Conservation (phyloP, 2,329 filamentous ascomycete species). For the Onygenales sp. region DNA sequence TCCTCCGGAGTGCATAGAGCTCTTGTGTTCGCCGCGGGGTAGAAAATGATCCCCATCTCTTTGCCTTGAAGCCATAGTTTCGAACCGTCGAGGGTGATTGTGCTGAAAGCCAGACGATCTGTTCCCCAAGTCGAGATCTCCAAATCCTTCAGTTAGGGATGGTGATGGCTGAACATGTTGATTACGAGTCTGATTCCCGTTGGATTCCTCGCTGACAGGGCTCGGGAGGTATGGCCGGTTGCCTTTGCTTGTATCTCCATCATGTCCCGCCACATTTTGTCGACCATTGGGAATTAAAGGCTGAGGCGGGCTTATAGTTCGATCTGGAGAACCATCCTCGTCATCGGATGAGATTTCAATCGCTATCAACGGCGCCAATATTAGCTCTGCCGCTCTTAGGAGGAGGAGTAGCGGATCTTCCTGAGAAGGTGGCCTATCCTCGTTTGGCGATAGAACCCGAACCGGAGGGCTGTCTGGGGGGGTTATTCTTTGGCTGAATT, state of each 20-base stretch:
- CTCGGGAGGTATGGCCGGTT: not conserved
- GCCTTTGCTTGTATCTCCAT: not conserved
- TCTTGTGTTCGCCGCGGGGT: no score
- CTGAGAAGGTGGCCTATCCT: not conserved
- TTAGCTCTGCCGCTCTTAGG: not conserved
- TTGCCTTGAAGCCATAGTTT: no score
- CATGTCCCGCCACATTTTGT: not conserved
- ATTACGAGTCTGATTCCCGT: not conserved
- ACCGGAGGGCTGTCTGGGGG: no score
- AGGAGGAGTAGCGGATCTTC: not conserved
- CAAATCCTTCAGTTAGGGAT: not conserved
- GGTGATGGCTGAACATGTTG: not conserved
- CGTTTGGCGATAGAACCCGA: no score
- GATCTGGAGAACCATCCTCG: not conserved
- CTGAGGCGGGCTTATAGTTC: not conserved
- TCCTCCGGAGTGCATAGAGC: no score
- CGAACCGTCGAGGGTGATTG: not conserved
- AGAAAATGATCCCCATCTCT: no score
- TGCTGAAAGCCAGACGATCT: not conserved
- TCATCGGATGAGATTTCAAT: not conserved
- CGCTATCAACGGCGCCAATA: constrained; percentile 1
- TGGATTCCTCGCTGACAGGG: not conserved
- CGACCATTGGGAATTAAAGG: no score
- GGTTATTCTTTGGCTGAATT: no score
- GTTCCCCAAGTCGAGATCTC: not conserved